Percentiles rank a stretch among this genome's conserved stretches.
Conservation (phyloP, 768 basidiomycete species). For the Russula vinacea region DNA sequence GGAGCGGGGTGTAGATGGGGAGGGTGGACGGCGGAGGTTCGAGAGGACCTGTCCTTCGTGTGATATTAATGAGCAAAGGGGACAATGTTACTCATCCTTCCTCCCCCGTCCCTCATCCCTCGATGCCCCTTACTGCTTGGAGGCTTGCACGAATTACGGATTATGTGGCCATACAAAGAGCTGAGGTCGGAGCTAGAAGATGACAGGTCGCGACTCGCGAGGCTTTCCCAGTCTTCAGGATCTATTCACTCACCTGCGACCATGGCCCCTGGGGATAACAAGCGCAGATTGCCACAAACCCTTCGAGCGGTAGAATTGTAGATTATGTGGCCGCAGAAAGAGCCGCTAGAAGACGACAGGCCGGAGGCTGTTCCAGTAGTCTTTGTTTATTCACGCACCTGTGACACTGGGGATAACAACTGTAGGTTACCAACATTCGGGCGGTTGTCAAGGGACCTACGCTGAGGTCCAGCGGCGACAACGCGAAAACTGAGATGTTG, state of each 20-base stretch:
- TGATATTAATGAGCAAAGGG: background rate
- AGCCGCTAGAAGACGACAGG: too few species aligned
- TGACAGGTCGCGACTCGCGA: background rate
- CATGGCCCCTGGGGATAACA: background rate
- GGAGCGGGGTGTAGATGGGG: background rate
- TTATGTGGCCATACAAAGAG: background rate
- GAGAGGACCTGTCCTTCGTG: background rate
- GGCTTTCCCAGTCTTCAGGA: too few species aligned
- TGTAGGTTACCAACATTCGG: background rate
- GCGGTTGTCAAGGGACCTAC: background rate
- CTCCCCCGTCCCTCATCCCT: too few species aligned
- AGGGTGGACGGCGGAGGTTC: background rate
- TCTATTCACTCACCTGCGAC: constrained; percentile 6
- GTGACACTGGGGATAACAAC: background rate
- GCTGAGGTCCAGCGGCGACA: background rate
- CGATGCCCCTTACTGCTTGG: too few species aligned
- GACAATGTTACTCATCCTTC: background rate
- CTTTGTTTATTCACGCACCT: constrained; percentile 1
- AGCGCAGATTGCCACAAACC: too few species aligned
- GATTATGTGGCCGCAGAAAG: too few species aligned
- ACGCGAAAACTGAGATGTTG: background rate
- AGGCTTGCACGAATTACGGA: background rate
- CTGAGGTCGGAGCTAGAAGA: background rate
- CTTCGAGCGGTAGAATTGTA: too few species aligned
- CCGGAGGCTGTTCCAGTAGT: background rate